A percentile compares a stretch with the other conserved stretches of the same genome.
These are phyloP conservation scores for Penicillium odoratum DNA, from an alignment of 495 filamentous ascomycete species.

Conservation along the genomic window DNA sequence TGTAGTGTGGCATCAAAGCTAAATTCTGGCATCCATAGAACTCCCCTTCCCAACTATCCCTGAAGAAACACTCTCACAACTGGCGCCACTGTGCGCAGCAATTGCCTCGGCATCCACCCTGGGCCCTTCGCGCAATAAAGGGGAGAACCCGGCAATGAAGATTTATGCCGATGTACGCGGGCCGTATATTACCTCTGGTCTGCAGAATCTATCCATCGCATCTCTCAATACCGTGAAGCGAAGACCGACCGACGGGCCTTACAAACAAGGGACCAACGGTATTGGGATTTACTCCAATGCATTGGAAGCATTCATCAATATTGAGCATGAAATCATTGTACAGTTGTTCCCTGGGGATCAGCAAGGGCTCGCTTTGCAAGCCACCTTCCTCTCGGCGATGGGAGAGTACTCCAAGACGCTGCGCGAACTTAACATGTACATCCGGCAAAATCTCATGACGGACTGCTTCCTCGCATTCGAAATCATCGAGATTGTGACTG, in stretches of 20 bases:
- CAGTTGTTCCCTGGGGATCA: slow-evolving; percentile 81
- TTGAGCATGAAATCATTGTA: slow-evolving; percentile 87
- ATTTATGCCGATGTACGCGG: slow-evolving; percentile 85
- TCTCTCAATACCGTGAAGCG: slow-evolving; percentile 87
- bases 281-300: slow-evolving; percentile 87
- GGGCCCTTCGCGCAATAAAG: slow-evolving; percentile 46
- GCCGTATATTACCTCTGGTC: slow-evolving; percentile 73
- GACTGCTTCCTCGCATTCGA: slow-evolving; percentile 97
- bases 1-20: background rate
- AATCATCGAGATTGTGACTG: slow-evolving; percentile 87
- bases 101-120: slow-evolving; percentile 55
- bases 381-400: slow-evolving; percentile 73
- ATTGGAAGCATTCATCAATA: slow-evolving; percentile 79
- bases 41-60: slow-evolving; percentile 67
- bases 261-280: slow-evolving; percentile 88
- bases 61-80: slow-evolving; percentile 54
- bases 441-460: slow-evolving; percentile 79
- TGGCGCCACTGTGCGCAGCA: slow-evolving; percentile 58
- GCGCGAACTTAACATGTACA: slow-evolving; percentile 84
- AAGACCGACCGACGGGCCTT: slow-evolving; percentile 74
- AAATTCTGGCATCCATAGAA: slow-evolving; percentile 33
- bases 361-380: slow-evolving; percentile 73
- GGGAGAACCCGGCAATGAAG: slow-evolving; percentile 61
- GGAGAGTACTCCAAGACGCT: slow-evolving; percentile 82
- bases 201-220: slow-evolving; percentile 83